phyloP scores from a whole-genome alignment of 495 filamentous ascomycete genomes.

The Wilcoxina mikolae region DNA sequence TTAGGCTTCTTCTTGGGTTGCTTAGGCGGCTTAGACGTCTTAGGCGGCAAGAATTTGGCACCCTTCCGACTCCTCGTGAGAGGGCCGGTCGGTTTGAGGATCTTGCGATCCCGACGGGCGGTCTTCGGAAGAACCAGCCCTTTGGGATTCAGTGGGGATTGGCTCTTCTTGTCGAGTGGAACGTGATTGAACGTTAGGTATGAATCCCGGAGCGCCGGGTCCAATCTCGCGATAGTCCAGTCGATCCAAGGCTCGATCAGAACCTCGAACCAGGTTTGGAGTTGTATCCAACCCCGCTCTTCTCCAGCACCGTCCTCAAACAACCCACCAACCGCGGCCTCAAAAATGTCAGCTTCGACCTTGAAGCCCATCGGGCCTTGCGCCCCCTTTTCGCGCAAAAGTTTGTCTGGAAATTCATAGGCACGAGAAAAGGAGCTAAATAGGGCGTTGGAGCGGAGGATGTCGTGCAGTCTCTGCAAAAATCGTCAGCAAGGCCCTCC shows the following conservation, averaged over 20 bases:
- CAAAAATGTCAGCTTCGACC: conserved; percentile 6
- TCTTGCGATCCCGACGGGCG: no score
- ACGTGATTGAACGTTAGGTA: conserved; percentile 1
- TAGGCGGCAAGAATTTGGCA: no score
- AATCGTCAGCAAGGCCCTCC: background rate
- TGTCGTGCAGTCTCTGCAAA: background rate
- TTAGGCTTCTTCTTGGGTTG: no score
- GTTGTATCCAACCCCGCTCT: background rate
- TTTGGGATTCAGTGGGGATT: no score
- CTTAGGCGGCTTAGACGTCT: no score
- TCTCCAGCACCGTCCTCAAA: background rate
- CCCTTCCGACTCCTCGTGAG: no score
- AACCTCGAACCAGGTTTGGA: conserved; percentile 3
- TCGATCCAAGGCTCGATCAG: conserved; percentile 10
- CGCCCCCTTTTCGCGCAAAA: background rate
- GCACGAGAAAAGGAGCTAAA: conserved; percentile 1
- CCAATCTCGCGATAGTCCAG: background rate
- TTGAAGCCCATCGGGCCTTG: background rate
- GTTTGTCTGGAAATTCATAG: conserved; percentile 2
- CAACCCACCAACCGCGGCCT: conserved; percentile 5
- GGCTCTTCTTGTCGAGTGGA: background rate
- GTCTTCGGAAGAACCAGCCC: no score
- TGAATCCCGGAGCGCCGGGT: background rate
- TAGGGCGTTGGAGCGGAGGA: conserved; percentile 4
- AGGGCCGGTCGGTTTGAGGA: no score